Base-by-base conservation (phyloP, 768 basidiomycete genomes). In the Vararia minispora region DNA sequence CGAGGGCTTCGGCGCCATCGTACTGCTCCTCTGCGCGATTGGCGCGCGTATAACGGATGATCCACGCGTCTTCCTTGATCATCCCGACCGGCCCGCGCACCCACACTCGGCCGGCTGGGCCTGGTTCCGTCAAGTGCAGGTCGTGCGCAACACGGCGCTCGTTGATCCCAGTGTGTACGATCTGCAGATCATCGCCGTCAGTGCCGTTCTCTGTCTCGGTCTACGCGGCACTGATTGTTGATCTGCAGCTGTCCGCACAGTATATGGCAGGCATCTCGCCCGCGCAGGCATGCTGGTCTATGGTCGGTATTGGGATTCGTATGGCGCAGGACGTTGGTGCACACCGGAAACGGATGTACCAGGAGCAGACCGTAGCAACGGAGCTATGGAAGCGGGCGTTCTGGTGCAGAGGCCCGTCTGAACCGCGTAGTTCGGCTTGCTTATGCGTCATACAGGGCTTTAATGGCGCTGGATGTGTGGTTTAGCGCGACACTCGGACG, bases 341-440 rank as follows among this genome's bases (percentile, higher is more conserved):
- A 1, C 87, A 89, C 55, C 63, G 75, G 23, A 61, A 64, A 40
- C 61, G 55, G 44, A 57, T 64, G 13, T 59, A 68, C 21, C 61
- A 58, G 36, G 45, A 52, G 10, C 43, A 53, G 6, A 67, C 60
- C 9, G 57, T 63, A 5, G 79, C 85, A 45, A 69, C 78, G 38
- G 84, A 89, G 53, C 62, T 81, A 16, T 83, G 80, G 74, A 83
- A 82, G 52, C 70, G 78, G 17, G 72, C 69, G 7, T 78, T 78
- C 48, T 79, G 76, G 74, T 71, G 48, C n/a, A n/a, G n/a, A 48
- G 11, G 57, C 31, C 22, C 13, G 20, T 23, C 20, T 12, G 12
- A 27, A 16, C n/a, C n/a, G n/a, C 3, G 17, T 25, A 13, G 3
- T 13, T 35, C 10, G 41, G 14, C 13, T 24, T 23, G 14, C 5